Base-by-base conservation (phyloP, 768 basidiomycete genomes). In the Cystofilobasidium bisporidii region DNA sequence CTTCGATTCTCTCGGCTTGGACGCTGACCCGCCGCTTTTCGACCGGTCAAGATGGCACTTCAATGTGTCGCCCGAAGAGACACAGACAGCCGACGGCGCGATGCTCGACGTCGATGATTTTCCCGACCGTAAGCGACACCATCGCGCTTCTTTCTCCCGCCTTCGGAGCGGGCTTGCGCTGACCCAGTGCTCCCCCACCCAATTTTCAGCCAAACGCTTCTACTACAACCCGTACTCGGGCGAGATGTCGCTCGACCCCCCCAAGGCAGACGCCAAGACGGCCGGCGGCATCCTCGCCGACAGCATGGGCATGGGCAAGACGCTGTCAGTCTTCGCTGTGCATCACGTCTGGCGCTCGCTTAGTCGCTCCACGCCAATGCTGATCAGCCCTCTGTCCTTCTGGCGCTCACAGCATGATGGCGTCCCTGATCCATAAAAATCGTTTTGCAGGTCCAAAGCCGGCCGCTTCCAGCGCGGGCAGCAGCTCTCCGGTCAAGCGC, bases 241-340 rank as follows among this genome's bases (percentile, higher is more conserved):
- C 40, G 92, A 97, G 74, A 79, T 97, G 62, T 89, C 86, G 70
- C 77, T 97, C 32, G 81, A 85, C 12, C 91, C 94, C 72, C 94
- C 94, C 0, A 87, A 81, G 73, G 85, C 88, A 0, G 86, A 88
- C 73, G 81, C 83, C 57, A 85, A 82, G 69, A 86, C 88, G 63
- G 81, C 82, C 73, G 92, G 93, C 30, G 94, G 94, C 3, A 93
- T 98, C 70, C 79, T 97, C 48, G 94, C 93, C 82, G 94, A 81
- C 68, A 76, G 77, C 20, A 78, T 78, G 77, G 75, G 77, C n/a
- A 87, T 93, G 84, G 91, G 91, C 10, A 93, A 93, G 32, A 55
- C 26, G 11, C 38, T 33, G 28, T 32, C 18, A 15, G 24, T n/a
- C 22, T 47, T 5, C 11, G 32, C 3, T 3, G 38, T 40, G 26